These are phyloP conservation scores for Cutaneotrichosporon mucoides DNA, from an alignment of 1,284 basidiomycete species.

Conservation along the genomic window DNA sequence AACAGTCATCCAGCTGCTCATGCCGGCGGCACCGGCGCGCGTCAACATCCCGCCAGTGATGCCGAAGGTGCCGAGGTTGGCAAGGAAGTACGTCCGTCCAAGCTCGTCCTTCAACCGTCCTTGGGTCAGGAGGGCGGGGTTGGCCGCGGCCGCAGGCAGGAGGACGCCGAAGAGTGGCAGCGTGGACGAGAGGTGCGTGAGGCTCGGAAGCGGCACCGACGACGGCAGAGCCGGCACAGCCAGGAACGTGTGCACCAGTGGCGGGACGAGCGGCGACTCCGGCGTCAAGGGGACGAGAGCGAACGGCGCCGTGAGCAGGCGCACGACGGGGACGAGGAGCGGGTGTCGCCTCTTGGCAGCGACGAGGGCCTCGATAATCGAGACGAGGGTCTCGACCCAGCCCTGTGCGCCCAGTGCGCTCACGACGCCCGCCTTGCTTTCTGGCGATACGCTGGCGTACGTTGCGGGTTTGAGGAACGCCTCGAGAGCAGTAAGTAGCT, in stretches of 20 bases:
- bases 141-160: conserved; percentile 30
- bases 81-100: conserved; percentile 44
- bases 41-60: conserved; percentile 44
- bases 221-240: conserved; percentile 42
- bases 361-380: conserved; percentile 28
- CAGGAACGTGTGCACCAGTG: conserved; percentile 38
- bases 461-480: conserved; percentile 17
- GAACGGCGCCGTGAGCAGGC: conserved; percentile 39
- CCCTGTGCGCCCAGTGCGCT: conserved; percentile 10
- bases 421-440: conserved; percentile 13
- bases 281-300: conserved; percentile 10
- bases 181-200: conserved; percentile 38
- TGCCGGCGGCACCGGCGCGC: conserved; percentile 25
- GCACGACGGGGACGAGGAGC: conserved; percentile 26
- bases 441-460: conserved; percentile 7
- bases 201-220: conserved; percentile 40
- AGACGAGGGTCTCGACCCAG: conserved; percentile 37
- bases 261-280: conserved; percentile 21
- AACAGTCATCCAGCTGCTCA: conserved; percentile 37
- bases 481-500: conserved; percentile 19
- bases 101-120: conserved; percentile 33
- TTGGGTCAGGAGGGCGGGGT: conserved; percentile 22
- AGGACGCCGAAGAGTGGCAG: conserved; percentile 41
- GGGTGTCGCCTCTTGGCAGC: conserved; percentile 44
- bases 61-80: conserved; percentile 47